These are phyloP conservation scores for Helotiales sp. DNA, from an alignment of 2,329 filamentous ascomycete species.

Conservation along the genomic window DNA sequence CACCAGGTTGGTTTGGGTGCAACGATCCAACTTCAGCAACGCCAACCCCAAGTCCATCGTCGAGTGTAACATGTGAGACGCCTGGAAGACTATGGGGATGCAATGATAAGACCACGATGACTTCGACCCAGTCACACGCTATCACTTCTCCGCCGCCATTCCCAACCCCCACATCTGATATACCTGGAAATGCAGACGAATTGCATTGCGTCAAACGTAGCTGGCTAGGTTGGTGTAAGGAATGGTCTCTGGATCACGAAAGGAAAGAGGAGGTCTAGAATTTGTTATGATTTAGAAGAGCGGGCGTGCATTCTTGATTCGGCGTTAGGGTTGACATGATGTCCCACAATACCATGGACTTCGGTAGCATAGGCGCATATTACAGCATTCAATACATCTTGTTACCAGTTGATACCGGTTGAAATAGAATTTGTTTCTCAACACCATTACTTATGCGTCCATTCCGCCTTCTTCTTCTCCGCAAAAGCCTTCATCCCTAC, in stretches of 20 bases:
- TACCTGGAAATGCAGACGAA: slow-evolving; percentile 12
- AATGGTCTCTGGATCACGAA: slow-evolving; percentile 22
- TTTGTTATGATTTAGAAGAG: slow-evolving; percentile 21
- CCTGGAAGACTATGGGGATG: slow-evolving; percentile 63
- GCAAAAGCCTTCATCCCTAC: slow-evolving; percentile 95
- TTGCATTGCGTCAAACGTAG: slow-evolving; percentile 27
- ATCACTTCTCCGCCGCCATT: slow-evolving; percentile 37
- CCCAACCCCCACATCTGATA: slow-evolving; percentile 10
- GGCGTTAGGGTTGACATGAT: slow-evolving; percentile 16
- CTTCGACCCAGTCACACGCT: slow-evolving; percentile 35
- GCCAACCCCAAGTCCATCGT: slow-evolving; percentile 31
- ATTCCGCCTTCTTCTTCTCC: slow-evolving; percentile 90
- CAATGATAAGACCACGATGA: slow-evolving; percentile 38
- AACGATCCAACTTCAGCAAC: slow-evolving; percentile 48
- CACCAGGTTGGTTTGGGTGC: slow-evolving; percentile 47
- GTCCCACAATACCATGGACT: slow-evolving; percentile 1
- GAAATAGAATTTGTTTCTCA: slow-evolving; percentile 2
- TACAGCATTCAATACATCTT: slow-evolving; percentile 1
- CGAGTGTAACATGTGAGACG: slow-evolving; percentile 45
- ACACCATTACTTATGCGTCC: slow-evolving; percentile 70
- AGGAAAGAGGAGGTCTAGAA: slow-evolving; percentile 31
- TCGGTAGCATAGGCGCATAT: slow-evolving; percentile 17
- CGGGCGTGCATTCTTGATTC: background rate
- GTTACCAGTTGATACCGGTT: slow-evolving; percentile 5
- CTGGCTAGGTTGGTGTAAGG: slow-evolving; percentile 31